Base-by-base conservation (phyloP, 768 basidiomycete species). In the Terana coerulea region DNA sequence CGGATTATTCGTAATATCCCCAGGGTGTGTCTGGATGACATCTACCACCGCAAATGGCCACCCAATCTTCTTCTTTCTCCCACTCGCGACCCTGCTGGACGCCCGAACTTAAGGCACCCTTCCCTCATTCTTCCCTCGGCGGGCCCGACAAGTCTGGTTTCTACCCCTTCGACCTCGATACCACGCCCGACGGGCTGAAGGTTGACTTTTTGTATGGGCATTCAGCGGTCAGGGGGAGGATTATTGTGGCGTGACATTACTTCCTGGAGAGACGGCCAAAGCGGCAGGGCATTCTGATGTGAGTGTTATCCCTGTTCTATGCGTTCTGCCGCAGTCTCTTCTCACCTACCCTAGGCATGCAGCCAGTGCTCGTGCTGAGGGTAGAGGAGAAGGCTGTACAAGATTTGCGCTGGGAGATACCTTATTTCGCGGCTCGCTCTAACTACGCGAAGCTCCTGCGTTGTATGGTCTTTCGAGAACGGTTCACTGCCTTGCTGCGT, bases 381-480 rank as follows among this genome's bases (percentile, higher is more conserved):
- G 17, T 26, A 15, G 12, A 25, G 10, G 24, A 33, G 35, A 39
- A n/a, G 14, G 25, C n/a, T 10, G 24, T 37, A 17, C n/a, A 19
- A 37, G 47, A 25, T 9, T 15, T 35, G 34, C n/a, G 29, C 30
- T 30, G 35, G 28, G 28, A 2, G 3, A 24, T 14, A 33, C 45
- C 19, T 12, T 34, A 33, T 40, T 30, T 46, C 30, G 49, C 49
- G 39, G 15, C 30, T 41, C 49, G 49, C 49, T 51, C 41, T 51
- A 51, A 28, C 49, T 34, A 40, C 49, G 49, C 49, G 41, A 17
- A 25, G 26, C 41, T 49, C 47, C 31, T 33, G 22, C 17, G 22
- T 8, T n/a, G 26, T 15, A 15, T 30, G 11, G 14, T 41, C 37
- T 9, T 43, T 41, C 15, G 19, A 31, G 4, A 10, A 11, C n/a